Evolutionary conservation across 1,139 yeast species (phyloP), one percentile per base, ranked within the genome.

Genomic region (Saccharomyces hybrid): DNA sequence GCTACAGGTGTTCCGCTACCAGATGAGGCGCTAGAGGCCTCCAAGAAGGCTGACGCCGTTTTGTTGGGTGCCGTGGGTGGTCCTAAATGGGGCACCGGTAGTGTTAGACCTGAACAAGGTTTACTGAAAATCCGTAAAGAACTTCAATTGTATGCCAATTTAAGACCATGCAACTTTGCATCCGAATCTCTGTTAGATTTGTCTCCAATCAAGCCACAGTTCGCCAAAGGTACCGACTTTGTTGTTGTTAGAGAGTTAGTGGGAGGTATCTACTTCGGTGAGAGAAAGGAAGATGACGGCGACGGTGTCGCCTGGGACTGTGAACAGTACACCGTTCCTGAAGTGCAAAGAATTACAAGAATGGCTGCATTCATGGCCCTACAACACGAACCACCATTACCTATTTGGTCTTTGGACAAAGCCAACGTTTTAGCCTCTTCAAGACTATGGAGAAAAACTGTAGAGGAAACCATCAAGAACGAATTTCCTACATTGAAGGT

Each of bases 31-130:
- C 78, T 93, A 52, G 87, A 77, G 51, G 89, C 96, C n/a, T 82
- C 98, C 50, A 90, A 88, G 73, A 74, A 75, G 49, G 86, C 98
- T 1, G 96, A 93, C 70, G 99, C 99, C 41, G 96, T 93, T 19
- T 76, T 93, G 60, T 78, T 93, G 56, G 99, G 99, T 60, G 97
- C 99, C 5, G 99, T 93, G 28, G 99, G 99, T 60, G 99, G 99
- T 29, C 99, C 99, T 57, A 91, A 93, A 74, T 93, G 99, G 99
- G 76, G 76, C 26, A 88, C 97, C 41, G 97, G 93, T 31, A 67
- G 80, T 14, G 97, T 93, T 51, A 84, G 99, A 75, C 99, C 99
- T 51, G 99, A 93, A 73, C 98, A 89, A 74, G 99, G 99, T 57
- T 80, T 93, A 64, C 80, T 93, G 61, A 81, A 90, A 75, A 91